Conservation (phyloP, 371 early-diverging fungal genomes). For the Basidiobolus meristosporus region DNA sequence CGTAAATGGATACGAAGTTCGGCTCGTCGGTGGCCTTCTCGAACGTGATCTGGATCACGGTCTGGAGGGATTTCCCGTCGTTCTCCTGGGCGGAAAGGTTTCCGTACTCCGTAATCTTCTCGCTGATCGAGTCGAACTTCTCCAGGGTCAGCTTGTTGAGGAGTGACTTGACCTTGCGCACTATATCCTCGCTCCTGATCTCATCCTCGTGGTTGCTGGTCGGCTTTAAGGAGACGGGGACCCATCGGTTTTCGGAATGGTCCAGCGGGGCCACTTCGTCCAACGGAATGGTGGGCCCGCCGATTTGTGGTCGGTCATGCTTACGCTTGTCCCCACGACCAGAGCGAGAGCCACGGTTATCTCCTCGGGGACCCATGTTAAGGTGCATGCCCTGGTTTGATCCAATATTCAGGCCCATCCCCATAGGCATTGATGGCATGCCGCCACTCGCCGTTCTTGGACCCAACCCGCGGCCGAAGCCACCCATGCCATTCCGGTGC, state of each 20-base stretch:
- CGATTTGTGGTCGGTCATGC: constrained; percentile 25
- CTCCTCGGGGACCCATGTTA: constrained; percentile 15
- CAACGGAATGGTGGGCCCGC: constrained; percentile 34
- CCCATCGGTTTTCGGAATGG: constrained; percentile 71
- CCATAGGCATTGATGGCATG: no score
- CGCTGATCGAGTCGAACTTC: constrained; percentile 71
- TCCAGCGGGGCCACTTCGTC: constrained; percentile 53
- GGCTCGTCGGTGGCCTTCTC: constrained; percentile 92
- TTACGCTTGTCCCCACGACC: constrained; percentile 15
- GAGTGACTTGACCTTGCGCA: constrained; percentile 64
- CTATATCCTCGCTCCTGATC: constrained; percentile 16
- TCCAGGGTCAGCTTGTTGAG: constrained; percentile 91
- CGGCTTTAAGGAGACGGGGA: no score
- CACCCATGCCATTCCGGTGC: no score
- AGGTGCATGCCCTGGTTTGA: no score
- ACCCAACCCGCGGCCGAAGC: no score
- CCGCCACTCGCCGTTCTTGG: no score
- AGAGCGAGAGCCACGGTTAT: constrained; percentile 17
- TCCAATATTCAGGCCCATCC: no score
- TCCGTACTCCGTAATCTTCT: constrained; percentile 64
- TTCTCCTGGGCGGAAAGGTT: constrained; percentile 40
- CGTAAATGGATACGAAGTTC: constrained; percentile 76
- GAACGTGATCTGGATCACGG: constrained; percentile 67
- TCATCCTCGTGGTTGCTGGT: constrained; percentile 8
- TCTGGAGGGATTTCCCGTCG: constrained; percentile 45